Percentiles rank a stretch among this genome's conserved stretches.
phyloP scores from a whole-genome alignment of 2,329 filamentous ascomycete species.

The Aspergillus ochraceoroseus region DNA sequence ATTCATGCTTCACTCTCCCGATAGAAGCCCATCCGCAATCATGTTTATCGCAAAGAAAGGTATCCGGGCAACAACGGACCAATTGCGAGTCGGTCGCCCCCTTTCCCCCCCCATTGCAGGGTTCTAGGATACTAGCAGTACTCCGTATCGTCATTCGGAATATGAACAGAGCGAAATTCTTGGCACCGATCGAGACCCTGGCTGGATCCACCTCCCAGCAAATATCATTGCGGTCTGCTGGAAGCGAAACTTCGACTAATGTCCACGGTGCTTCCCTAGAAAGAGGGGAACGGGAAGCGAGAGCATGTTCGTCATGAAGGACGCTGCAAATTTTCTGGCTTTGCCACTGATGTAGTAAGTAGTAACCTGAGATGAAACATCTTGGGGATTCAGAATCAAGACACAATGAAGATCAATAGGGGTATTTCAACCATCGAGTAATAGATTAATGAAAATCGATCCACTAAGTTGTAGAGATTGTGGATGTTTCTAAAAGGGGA shows the following conservation, averaged over 20 bases:
- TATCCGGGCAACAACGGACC: not conserved
- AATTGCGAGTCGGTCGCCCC: conserved; percentile 1
- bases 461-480: too few species aligned
- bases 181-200: conserved; percentile 23
- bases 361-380: too few species aligned
- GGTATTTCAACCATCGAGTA: too few species aligned
- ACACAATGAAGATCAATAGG: too few species aligned
- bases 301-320: not conserved
- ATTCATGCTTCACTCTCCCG: too few species aligned
- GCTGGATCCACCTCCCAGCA: conserved; percentile 11
- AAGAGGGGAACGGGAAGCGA: not conserved
- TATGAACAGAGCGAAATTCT: conserved; percentile 11
- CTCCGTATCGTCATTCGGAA: conserved; percentile 7
- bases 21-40: too few species aligned
- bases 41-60: too few species aligned
- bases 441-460: too few species aligned
- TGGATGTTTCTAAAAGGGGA: conserved; percentile 12
- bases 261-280: not conserved
- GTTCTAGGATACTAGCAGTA: not conserved
- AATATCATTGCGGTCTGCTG: conserved; percentile 13
- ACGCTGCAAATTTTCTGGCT: too few species aligned
- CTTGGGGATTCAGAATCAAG: too few species aligned
- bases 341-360: too few species aligned
- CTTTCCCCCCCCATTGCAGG: not conserved
- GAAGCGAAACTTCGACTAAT: conserved; percentile 1